Percentiles rank a stretch among this genome's conserved stretches.
phyloP scores from a whole-genome alignment of 2,329 filamentous ascomycete species.

The Endocalyx cinctus region DNA sequence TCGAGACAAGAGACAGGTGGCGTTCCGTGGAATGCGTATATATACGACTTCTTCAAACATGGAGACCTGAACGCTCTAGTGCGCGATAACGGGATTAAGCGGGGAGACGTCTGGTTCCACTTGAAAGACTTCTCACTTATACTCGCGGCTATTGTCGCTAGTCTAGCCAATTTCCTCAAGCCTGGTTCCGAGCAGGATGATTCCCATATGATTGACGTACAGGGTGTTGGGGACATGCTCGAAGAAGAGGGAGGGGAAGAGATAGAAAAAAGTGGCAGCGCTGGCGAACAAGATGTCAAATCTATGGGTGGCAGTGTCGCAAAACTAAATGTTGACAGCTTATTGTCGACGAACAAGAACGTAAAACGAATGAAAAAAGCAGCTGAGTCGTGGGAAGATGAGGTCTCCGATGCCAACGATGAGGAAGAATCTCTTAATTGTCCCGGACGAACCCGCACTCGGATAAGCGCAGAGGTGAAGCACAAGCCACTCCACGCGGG shows the following conservation, averaged over 20 bases:
- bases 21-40: conserved; percentile 58
- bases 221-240: conserved; percentile 22
- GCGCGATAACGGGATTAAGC: conserved; percentile 60
- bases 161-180: conserved; percentile 53
- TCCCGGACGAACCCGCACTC: too few relatives aligned
- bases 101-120: conserved; percentile 66
- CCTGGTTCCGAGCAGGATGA: conserved; percentile 41
- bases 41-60: conserved; percentile 75
- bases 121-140: conserved; percentile 57
- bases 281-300: too few relatives aligned
- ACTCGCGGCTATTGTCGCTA: conserved; percentile 67
- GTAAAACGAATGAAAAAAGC: conserved; percentile 34
- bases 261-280: conserved; percentile 32
- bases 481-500: not conserved
- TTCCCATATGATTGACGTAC: conserved; percentile 38
- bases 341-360: not conserved
- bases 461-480: too few relatives aligned
- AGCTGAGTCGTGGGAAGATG: conserved; percentile 46
- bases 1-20: conserved; percentile 48
- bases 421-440: conserved; percentile 25
- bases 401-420: conserved; percentile 28
- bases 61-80: conserved; percentile 58
- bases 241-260: conserved; percentile 22
- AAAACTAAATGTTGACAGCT: not conserved
- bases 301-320: conserved; percentile 24